These are phyloP conservation scores for Kwoniella bestiolae DNA, from an alignment of 768 basidiomycete species.

Conservation along the genomic window DNA sequence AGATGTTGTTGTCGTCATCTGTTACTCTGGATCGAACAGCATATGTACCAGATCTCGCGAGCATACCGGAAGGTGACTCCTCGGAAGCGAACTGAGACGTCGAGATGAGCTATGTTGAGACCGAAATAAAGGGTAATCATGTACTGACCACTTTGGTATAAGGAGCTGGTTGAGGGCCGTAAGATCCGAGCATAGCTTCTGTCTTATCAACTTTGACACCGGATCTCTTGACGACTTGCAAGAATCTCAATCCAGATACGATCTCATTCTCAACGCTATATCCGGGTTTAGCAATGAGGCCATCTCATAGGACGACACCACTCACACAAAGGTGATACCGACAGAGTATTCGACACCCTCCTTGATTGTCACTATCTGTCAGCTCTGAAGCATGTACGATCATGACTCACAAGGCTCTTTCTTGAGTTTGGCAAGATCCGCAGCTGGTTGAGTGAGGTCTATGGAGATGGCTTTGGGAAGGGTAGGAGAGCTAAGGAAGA, in stretches of 20 bases:
- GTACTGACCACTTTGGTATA: constrained; percentile 64
- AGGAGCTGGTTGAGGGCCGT: constrained; percentile 73
- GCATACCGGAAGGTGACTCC: constrained; percentile 69
- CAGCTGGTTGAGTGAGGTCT: constrained; percentile 65
- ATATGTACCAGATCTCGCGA: constrained; percentile 82
- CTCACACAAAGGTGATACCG: constrained; percentile 63
- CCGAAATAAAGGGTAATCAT: background rate
- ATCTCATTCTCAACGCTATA: constrained; percentile 85
- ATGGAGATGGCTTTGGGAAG: constrained; percentile 69
- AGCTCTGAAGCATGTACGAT: constrained; percentile 47
- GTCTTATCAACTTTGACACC: constrained; percentile 80
- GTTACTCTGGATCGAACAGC: constrained; percentile 77
- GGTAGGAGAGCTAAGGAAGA: constrained; percentile 79
- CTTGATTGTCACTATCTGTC: constrained; percentile 51
- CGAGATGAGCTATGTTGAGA: too few species aligned
- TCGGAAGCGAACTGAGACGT: constrained; percentile 54
- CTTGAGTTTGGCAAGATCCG: constrained; percentile 65
- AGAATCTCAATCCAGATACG: constrained; percentile 66
- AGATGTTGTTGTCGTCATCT: constrained; percentile 83
- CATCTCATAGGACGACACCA: background rate
- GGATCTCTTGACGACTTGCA: constrained; percentile 83
- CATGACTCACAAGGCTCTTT: constrained; percentile 70
- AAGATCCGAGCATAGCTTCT: constrained; percentile 82
- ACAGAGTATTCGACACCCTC: constrained; percentile 74
- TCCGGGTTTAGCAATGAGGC: constrained; percentile 15